Evolutionary conservation across 345 rosid species (phyloP), one percentile per base, ranked within the genome.

Genomic region (Populus tremula): DNA sequence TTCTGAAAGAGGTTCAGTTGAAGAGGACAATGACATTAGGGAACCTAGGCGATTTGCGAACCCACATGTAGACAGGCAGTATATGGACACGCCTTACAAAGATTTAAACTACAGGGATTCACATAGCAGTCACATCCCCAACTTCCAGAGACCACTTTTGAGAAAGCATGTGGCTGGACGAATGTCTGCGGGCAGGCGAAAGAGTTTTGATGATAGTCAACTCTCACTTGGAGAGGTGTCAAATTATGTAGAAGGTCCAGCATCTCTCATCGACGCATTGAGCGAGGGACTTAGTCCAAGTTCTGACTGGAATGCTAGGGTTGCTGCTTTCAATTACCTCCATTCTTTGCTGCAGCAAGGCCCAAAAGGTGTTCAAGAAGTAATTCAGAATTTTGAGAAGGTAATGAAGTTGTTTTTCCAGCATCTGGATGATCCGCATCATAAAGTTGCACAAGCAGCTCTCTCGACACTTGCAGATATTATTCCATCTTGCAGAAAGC

Each of bases 371-470:
- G 82, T 91, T 83, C 98, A 96, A 82, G 99, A 93, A 85, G 97
- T 93, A 73, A 81, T 90, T 71, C 99, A 93, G 86, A 92, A 82
- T 83, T 93, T 96, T 45, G 99, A 96, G 90, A 96, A 93, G 86
- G 97, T 96, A 77, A 96, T 96, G 99, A 96, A 96, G 86, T 88
- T 96, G 64, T 96, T 93, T 85, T 93, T 96, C 84, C 96, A 91
- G 87, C 98, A 96, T 81, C 86, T 96, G 84, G 97, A 96, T 86
- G 99, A 96, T 86, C 99, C 99, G 62, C 99, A 96, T 86, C 99
- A 93, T 87, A 96, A 96, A 86, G 99, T 93, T 71, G 99, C 99
- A 31, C 99, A 96, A 86, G 99, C 99, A 83, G 98, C 99, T 83
- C 89, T 96, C 68, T 91, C 98, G 45, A 89, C 98, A 31, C 97